Conservation (phyloP, 1,284 basidiomycete genomes). For the Mycena citricolor region DNA sequence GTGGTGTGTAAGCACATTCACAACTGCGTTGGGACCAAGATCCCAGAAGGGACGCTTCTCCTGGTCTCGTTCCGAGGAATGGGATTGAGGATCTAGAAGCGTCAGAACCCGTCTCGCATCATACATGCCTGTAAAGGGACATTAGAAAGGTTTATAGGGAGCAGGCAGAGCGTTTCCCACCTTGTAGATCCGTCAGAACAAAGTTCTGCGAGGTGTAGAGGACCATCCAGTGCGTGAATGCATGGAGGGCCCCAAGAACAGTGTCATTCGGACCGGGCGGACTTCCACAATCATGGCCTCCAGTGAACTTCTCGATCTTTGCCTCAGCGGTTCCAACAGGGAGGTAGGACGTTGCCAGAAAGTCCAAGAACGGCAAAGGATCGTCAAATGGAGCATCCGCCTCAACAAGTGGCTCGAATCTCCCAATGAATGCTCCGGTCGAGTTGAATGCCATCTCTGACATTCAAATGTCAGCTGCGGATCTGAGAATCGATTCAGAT, state of each 20-base stretch:
- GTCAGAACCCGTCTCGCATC: no score
- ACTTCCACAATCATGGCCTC: constrained; percentile 5
- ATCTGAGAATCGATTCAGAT: neutral
- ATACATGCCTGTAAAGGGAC: no score
- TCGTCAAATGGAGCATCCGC: neutral
- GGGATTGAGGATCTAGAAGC: no score
- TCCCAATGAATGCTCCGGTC: constrained; percentile 7
- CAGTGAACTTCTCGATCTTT: constrained; percentile 14
- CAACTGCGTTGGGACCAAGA: constrained; percentile 1
- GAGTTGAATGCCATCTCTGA: constrained; percentile 11
- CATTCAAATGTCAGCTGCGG: no score
- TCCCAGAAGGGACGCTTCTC: constrained; percentile 11
- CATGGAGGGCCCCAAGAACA: constrained; percentile 6
- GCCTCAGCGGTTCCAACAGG: constrained; percentile 2
- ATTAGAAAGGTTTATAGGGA: no score
- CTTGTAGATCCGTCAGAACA: constrained; percentile 13
- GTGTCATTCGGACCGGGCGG: neutral
- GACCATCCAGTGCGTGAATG: constrained; percentile 8
- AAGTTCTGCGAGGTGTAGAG: neutral
- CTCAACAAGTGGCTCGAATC: constrained; percentile 1
- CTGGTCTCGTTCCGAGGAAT: no score
- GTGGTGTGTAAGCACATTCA: constrained; percentile 8
- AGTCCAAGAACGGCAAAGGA: constrained; percentile 1
- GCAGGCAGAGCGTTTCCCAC: no score
- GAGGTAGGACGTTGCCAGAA: constrained; percentile 9